Evolutionary conservation across 2,329 filamentous ascomycete genomes (phyloP).

Genomic region (Colletotrichum eleusines): DNA sequence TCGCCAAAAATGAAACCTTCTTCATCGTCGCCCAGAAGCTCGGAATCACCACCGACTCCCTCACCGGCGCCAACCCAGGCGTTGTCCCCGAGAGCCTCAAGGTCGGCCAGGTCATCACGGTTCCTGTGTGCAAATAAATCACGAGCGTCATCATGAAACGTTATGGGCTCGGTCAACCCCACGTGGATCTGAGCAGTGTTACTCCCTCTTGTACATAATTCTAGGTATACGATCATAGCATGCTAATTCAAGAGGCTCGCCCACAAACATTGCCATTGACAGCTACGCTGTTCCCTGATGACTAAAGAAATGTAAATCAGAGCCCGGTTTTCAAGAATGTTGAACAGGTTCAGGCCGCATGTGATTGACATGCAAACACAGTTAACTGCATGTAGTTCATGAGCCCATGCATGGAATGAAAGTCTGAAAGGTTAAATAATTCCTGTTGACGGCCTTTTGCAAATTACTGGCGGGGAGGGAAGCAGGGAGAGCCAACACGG

Average conservation of each 20-base stretch:
- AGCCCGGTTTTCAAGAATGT: neutral
- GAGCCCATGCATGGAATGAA: neutral
- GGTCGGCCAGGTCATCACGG: slow-evolving; percentile 23
- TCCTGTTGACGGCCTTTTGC: neutral
- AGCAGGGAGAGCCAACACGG: neutral
- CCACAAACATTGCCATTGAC: no score
- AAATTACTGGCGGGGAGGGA: neutral
- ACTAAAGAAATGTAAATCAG: neutral
- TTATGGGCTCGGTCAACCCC: neutral
- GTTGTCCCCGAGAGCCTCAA: slow-evolving; percentile 8
- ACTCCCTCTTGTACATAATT: neutral
- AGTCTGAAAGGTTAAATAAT: neutral
- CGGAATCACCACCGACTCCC: slow-evolving; percentile 49
- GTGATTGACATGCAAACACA: neutral
- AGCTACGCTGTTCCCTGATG: neutral
- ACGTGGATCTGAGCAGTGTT: neutral
- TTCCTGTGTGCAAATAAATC: slow-evolving; percentile 20
- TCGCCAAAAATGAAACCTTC: slow-evolving; percentile 83
- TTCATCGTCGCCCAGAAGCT: slow-evolving; percentile 88
- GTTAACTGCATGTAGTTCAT: no score
- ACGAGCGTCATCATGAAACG: no score
- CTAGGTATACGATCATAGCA: neutral
- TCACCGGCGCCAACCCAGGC: slow-evolving; percentile 25
- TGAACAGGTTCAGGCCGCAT: neutral
- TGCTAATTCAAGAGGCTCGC: neutral